Evolutionary conservation across 2,329 filamentous ascomycete species (phyloP).

Genomic region (Thielaviopsis populi): DNA sequence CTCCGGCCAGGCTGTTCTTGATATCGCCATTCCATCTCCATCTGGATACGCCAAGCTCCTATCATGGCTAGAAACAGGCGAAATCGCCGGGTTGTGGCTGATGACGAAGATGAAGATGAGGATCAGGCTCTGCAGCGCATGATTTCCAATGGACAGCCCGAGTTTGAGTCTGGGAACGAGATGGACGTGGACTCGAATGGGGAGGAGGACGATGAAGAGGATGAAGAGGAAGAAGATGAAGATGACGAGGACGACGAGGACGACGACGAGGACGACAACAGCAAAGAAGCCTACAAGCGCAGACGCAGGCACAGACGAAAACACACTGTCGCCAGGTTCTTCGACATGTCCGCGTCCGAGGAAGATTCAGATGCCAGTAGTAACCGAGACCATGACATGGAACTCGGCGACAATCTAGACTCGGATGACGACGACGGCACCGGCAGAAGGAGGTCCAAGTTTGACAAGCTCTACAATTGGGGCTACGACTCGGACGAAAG

Average conservation of each 20-base stretch:
- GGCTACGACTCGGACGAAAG: not conserved
- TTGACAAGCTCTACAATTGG: not conserved
- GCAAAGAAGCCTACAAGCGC: not conserved
- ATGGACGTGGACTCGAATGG: not conserved
- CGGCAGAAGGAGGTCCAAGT: not conserved
- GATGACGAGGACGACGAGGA: not conserved
- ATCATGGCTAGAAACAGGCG: not conserved
- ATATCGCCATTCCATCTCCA: not conserved
- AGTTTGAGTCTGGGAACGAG: not conserved
- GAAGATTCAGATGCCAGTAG: not conserved
- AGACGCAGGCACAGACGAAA: not conserved
- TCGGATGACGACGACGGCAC: not conserved
- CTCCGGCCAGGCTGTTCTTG: not conserved
- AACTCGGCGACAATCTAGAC: not conserved
- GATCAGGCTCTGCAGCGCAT: not conserved
- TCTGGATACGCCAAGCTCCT: not conserved
- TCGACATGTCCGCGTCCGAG: conserved; percentile 9
- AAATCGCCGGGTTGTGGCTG: not conserved
- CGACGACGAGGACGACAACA: not conserved
- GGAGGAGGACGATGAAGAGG: not conserved
- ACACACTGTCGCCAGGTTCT: conserved; percentile 4
- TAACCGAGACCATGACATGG: not conserved
- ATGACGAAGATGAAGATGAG: not conserved
- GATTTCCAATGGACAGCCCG: not conserved
- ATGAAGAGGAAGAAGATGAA: not conserved